phyloP scores from a whole-genome alignment of 495 filamentous ascomycete species.

The Tuber calosporum region DNA sequence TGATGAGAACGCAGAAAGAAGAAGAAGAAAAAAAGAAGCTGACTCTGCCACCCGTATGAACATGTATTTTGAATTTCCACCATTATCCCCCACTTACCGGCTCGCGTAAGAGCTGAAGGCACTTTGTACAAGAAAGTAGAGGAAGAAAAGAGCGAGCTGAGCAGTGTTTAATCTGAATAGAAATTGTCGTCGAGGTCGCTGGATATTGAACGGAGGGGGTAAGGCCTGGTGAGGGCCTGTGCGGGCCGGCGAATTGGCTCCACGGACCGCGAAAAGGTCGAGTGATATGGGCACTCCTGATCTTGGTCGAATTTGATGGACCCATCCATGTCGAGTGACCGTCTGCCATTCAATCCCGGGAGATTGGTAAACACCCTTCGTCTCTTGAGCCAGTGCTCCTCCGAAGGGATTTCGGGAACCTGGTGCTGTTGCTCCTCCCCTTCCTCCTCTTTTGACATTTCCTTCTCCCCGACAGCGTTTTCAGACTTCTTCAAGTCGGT shows the following conservation, averaged over 20 bases:
- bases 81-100: background rate
- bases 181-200: background rate
- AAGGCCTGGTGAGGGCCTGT: background rate
- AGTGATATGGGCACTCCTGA: background rate
- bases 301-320: background rate
- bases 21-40: background rate
- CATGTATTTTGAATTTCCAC: background rate
- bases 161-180: background rate
- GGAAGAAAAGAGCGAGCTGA: background rate
- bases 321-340: background rate
- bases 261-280: background rate
- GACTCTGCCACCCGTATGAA: background rate
- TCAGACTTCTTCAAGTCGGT: background rate
- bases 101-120: background rate
- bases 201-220: background rate
- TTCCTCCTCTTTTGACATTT: background rate
- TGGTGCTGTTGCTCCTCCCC: background rate
- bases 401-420: background rate
- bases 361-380: background rate
- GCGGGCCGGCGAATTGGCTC: background rate
- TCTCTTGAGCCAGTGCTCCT: background rate
- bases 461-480: background rate
- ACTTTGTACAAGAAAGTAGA: background rate
- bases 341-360: background rate
- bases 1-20: background rate